Percentiles rank a stretch among this genome's conserved stretches.
Conservation (phyloP, 768 basidiomycete species). For the Mycena pura region DNA sequence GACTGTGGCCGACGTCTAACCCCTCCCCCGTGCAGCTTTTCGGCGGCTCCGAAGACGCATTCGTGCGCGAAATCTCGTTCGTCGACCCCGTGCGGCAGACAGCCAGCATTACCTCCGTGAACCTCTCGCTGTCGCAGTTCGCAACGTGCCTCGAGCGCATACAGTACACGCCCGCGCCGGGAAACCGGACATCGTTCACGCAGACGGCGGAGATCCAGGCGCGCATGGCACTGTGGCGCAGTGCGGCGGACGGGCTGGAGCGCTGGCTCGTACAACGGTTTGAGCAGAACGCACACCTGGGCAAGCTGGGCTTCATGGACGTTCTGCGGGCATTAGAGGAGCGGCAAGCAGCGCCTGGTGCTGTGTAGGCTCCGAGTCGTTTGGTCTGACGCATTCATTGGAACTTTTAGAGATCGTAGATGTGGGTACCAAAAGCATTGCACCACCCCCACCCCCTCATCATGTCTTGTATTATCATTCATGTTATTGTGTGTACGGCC, state of each 20-base stretch:
- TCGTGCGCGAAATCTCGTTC: conserved; percentile 93
- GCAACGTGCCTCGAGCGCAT: conserved; percentile 92
- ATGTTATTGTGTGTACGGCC: conserved; percentile 4
- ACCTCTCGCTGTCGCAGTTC: conserved; percentile 94
- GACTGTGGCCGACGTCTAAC: conserved; percentile 8
- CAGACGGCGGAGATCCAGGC: conserved; percentile 95
- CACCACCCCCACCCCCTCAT: neutral
- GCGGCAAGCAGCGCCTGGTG: conserved; percentile 53
- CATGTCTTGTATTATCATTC: conserved; percentile 10
- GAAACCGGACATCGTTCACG: conserved; percentile 70
- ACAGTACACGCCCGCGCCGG: conserved; percentile 76
- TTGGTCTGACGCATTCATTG: neutral
- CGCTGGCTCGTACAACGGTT: conserved; percentile 88
- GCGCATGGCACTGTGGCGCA: conserved; percentile 80
- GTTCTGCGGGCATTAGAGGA: conserved; percentile 81
- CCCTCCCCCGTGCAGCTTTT: conserved; percentile 82
- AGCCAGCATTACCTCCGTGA: conserved; percentile 88
- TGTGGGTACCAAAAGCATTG: conserved; percentile 15
- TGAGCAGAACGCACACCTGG: conserved; percentile 89
- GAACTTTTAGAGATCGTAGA: conserved; percentile 7
- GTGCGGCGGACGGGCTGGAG: conserved; percentile 84
- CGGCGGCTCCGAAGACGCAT: conserved; percentile 93
- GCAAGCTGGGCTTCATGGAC: conserved; percentile 89
- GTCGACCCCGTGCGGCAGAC: conserved; percentile 83
- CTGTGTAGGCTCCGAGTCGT: conserved; percentile 1